A percentile compares a stretch with the other conserved stretches of the same genome.
Conservation (phyloP, 2,329 filamentous ascomycete genomes). For the Pseudocercospora pini-densiflorae region DNA sequence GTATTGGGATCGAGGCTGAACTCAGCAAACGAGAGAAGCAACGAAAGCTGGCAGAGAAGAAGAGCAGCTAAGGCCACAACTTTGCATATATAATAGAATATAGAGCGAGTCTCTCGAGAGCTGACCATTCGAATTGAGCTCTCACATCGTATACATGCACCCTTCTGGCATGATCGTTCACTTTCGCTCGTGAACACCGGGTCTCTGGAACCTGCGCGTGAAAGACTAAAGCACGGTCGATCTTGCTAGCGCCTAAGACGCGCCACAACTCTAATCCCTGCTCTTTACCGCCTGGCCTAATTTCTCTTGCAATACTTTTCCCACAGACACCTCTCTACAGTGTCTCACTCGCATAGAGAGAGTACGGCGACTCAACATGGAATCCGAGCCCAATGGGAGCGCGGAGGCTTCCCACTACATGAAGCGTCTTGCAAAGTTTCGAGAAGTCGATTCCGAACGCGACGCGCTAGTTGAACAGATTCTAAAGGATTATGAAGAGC, state of each 20-base stretch:
- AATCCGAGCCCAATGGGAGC: constrained; percentile 15
- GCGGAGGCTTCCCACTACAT: constrained; percentile 20
- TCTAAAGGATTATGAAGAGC: constrained; percentile 37
- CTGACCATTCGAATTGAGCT: no score
- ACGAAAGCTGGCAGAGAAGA: constrained; percentile 71
- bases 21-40: constrained; percentile 83
- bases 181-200: no score
- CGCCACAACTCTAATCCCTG: background rate
- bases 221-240: background rate
- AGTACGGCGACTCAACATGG: background rate
- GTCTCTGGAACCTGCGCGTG: background rate
- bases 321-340: background rate
- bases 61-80: constrained; percentile 19
- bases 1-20: constrained; percentile 86
- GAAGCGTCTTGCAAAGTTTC: constrained; percentile 39
- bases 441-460: constrained; percentile 38
- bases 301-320: background rate
- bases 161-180: background rate
- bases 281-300: background rate
- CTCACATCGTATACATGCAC: background rate
- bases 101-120: no score
- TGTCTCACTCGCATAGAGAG: background rate
- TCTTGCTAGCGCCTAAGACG: background rate
- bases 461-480: constrained; percentile 39
- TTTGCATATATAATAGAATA: background rate